Evolutionary conservation across 768 basidiomycete genomes (phyloP), one percentile per base, ranked within the genome.

Genomic region (Phylloporus arenicola): DNA sequence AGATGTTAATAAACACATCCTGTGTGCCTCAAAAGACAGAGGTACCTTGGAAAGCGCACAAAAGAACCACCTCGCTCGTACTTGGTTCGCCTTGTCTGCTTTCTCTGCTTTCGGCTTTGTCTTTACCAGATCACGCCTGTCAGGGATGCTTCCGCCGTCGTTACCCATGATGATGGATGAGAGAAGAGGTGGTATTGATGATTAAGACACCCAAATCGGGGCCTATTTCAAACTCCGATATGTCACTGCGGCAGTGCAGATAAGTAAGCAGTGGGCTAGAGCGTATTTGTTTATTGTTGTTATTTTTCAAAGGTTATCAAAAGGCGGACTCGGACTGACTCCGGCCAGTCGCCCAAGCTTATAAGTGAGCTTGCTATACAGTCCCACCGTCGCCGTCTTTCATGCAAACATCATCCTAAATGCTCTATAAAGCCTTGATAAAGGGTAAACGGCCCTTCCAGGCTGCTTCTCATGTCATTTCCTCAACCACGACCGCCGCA

Each of bases 11-110:
- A 14, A 48, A 14, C 6, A 22, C 11, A 31, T 33, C 37, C 50
- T 37, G 29, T 19, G 3, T 25, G 17, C 2, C 16, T 27, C 9
- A 43, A 33, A 24, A 2, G n/a, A 46, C 16, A 19, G 64, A 42
- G 52, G 9, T 61, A 90, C 93, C 81, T 97, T 97, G 37, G 94
- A 96, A 4, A 99, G 75, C 9, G 94, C 92, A 64, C 96, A 99
- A 65, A 89, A 92, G 53, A 88, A 81, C 92, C 91, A 98, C 42
- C 80, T 75, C 2, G 92, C 93, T 30, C 87, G 79, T 12, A 84
- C 82, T 61, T 95, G 87, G 60, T 92, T 92, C 1, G 90, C 86
- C 68, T 83, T 90, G 76, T 98, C 94, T 0, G 89, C 89, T 60
- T 89, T 82, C 67, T 92, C 90, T 17, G 86, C 84, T 76, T 92